Evolutionary conservation across 2,329 filamentous ascomycete species (phyloP).

Genomic region (Clonostachys chloroleuca): DNA sequence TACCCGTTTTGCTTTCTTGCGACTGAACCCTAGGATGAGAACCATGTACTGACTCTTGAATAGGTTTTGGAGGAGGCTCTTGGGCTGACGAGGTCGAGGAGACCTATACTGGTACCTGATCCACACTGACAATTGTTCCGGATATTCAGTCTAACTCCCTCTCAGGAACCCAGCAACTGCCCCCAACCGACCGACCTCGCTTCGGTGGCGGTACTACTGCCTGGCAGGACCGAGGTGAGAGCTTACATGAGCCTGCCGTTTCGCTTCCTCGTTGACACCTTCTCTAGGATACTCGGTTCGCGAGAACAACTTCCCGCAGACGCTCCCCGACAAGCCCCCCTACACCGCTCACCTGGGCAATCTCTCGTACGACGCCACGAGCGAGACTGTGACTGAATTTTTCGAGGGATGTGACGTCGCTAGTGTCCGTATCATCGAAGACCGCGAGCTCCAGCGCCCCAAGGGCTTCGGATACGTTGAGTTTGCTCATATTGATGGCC

Average conservation of each 20-base stretch:
- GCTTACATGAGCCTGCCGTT: neutral
- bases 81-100: conserved; percentile 99
- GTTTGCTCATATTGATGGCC: conserved; percentile 79
- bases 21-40: too few species aligned
- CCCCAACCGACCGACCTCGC: conserved; percentile 40
- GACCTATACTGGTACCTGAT: conserved; percentile 40
- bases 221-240: conserved; percentile 40
- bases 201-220: conserved; percentile 21
- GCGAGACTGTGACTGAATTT: conserved; percentile 78
- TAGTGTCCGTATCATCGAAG: conserved; percentile 93
- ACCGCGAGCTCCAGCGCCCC: conserved; percentile 87
- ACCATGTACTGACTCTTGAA: neutral
- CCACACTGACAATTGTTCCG: conserved; percentile 10
- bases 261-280: conserved; percentile 10
- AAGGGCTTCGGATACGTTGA: conserved; percentile 99
- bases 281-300: conserved; percentile 51
- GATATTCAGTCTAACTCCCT: neutral
- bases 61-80: conserved; percentile 62
- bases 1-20: too few species aligned
- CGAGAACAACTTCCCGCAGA: conserved; percentile 64
- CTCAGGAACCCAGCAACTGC: conserved; percentile 53
- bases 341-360: conserved; percentile 97
- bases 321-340: conserved; percentile 83
- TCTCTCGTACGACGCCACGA: conserved; percentile 89
- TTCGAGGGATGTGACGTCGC: conserved; percentile 81